Base-by-base conservation (phyloP, 305 asterid genomes). In the Fraxinus dipetala region DNA sequence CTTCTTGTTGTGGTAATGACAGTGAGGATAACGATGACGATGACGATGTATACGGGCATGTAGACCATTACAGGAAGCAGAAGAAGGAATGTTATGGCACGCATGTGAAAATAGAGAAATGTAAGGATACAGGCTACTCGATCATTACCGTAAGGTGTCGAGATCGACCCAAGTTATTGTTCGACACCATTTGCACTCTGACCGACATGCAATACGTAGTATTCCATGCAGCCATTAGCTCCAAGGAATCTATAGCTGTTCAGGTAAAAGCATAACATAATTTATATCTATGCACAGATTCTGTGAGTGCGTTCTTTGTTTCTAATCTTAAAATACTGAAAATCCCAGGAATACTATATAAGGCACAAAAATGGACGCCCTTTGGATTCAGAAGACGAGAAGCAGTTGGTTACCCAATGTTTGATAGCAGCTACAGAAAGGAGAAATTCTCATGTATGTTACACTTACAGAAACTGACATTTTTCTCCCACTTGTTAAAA, bases 391-490 rank as follows among this genome's bases (percentile, higher is more conserved):
- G 93, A 94, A 8, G 84, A 34, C 9, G 97, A 93, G 85, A 89
- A 89, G 79, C 84, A 73, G 0, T 87, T 86, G 80, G 86, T 94
- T 3, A 90, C 83, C 7, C 89, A 90, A 78, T 91, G 94, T 80
- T 81, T 95, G 87, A 86, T 88, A 82, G 99, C 98, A 70, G 98
- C 98, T 65, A 90, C 94, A 20, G 97, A 94, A 82, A 89, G 99
- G 76, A 89, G 99, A 89, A 84, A 83, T 30, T 93, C 97, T 75
- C 88, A 93, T 65, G 97, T 95, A 85, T 32, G 94, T 84, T 40
- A 26, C 26, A 24, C 26, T 24, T 24, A 20, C 24, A 40, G 10
- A 18, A 45, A n/a, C 73, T 67, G 7, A 4, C 2, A 9, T 67
- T 67, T 10, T 67, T 26, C 73, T 26, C 73, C 73, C 35, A 22